Conservation (phyloP, 495 filamentous ascomycete genomes). For the Xylaria sp. region DNA sequence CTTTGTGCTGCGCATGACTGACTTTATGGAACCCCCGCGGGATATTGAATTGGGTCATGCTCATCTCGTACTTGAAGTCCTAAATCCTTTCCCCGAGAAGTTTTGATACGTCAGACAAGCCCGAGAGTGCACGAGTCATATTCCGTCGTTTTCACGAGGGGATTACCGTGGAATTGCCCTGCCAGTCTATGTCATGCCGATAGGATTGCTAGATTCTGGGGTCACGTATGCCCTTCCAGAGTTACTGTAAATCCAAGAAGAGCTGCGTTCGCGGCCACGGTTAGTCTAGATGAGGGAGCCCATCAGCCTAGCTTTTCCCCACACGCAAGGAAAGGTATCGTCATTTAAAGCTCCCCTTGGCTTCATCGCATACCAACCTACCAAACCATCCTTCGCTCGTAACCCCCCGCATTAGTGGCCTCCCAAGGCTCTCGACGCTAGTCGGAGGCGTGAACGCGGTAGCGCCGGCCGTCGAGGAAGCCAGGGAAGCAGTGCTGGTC, state of each 20-base stretch:
- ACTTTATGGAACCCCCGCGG: neutral
- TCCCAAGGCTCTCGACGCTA: constrained; percentile 9
- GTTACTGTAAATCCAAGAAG: neutral
- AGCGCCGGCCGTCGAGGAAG: constrained; percentile 10
- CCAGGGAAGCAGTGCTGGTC: constrained; percentile 9
- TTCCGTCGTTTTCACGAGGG: neutral
- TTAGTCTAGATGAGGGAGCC: constrained; percentile 16
- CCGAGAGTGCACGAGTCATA: constrained; percentile 13
- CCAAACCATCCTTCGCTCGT: constrained; percentile 5
- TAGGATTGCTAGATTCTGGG: constrained; percentile 3
- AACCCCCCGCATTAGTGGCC: constrained; percentile 28
- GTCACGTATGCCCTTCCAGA: neutral
- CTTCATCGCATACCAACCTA: constrained; percentile 9
- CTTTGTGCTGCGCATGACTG: constrained; percentile 18
- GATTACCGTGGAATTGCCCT: neutral
- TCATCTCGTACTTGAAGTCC: neutral
- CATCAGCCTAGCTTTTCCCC: constrained; percentile 18
- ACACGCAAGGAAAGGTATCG: constrained; percentile 14
- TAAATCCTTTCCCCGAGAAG: neutral
- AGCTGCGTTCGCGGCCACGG: neutral
- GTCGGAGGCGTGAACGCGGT: constrained; percentile 3
- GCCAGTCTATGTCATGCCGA: neutral
- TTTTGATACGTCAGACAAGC: neutral
- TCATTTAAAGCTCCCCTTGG: neutral
- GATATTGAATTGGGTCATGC: neutral